Percentiles rank a stretch among this genome's conserved stretches.
Conservation (phyloP, 208 protist species). For the Trichomonas gallinae region DNA sequence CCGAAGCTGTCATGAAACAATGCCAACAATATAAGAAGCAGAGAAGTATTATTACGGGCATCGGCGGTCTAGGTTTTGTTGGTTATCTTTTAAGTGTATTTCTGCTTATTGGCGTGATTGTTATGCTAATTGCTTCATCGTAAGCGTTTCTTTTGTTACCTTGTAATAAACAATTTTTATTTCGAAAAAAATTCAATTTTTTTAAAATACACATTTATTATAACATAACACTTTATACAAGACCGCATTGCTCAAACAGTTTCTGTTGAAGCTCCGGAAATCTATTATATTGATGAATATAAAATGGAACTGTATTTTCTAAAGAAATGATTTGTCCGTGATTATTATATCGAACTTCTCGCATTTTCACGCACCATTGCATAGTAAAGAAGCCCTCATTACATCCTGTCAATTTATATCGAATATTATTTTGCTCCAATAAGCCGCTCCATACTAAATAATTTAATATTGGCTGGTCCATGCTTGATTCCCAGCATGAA, state of each 20-base stretch:
- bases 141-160: too few species aligned
- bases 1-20: too few species aligned
- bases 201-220: too few species aligned
- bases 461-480: background rate
- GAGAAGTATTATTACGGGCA: too few species aligned
- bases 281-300: slow-evolving; percentile 11
- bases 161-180: too few species aligned
- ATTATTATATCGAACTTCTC: background rate
- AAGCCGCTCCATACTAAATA: background rate
- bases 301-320: background rate
- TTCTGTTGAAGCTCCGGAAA: background rate
- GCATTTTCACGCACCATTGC: background rate
- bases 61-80: too few species aligned
- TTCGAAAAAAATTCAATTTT: too few species aligned
- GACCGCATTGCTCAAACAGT: background rate
- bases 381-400: background rate
- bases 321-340: background rate
- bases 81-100: too few species aligned
- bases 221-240: background rate
- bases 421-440: background rate
- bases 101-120: too few species aligned
- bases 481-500: background rate
- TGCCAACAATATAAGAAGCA: too few species aligned
- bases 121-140: too few species aligned
- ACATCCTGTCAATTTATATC: background rate